Base-by-base conservation (phyloP, 1,284 basidiomycete species). In the Neonothopanus nambi region DNA sequence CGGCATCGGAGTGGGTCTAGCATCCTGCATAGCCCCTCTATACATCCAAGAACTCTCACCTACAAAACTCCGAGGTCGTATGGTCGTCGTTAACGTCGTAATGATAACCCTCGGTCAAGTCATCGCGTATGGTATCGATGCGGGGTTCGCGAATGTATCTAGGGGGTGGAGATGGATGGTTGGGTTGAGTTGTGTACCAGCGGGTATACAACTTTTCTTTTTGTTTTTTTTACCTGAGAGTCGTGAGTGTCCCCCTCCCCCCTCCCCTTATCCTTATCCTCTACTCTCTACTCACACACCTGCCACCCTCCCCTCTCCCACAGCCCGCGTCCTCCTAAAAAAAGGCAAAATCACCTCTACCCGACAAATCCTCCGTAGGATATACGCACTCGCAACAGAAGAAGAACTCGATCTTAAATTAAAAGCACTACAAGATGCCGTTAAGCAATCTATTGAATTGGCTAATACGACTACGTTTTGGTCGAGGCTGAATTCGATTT, bases 151-250 rank as follows among this genome's bases (percentile, higher is more conserved):
- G 51, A 76, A 82, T 52, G 71, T 82, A 21, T 63, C 69, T 26
- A 73, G 79, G 11, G 91, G 91, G 0, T 93, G 91, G 91, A 72
- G 91, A 49, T 93, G 83, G 83, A 91, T 93, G 88, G 87, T 92
- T 21, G 89, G 88, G 1, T 71, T 91, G 1, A 87, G 87, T 15
- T 79, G 80, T 1, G 72, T 88, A 0, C 89, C 89, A 1, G 85
- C 88, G 0, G 79, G 72, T 1, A 56, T 91, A 1, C 90, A 93
- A 63, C 74, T 86, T 37, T 50, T 76, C 5, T 69, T 84, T 50
- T 67, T 93, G 47, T 71, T 79, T 49, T 83, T 87, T 65, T 73
- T 93, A 2, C 90, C 91, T 1, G 90, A 93, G 67, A 88, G 86
- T 54, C 91, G 88, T 86, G 57, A 62, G 81, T 74, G 9, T n/a